These are phyloP conservation scores for Sporisorium graminicola DNA, from an alignment of 1,284 basidiomycete species.

Conservation along the genomic window DNA sequence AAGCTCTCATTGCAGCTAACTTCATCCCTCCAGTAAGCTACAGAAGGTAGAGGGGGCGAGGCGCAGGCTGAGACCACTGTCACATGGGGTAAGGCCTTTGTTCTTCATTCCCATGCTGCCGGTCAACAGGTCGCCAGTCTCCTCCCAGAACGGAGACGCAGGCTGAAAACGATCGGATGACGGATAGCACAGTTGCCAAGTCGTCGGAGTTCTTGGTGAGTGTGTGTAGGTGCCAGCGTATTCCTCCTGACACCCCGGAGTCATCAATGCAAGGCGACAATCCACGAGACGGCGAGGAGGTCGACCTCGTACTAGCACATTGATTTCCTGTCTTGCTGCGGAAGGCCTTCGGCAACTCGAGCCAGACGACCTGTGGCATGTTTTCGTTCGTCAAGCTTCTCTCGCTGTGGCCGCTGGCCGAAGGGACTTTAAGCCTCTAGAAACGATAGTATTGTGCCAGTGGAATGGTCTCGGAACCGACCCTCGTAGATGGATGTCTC, in stretches of 20 bases:
- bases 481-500: neutral
- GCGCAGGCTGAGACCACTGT: too few relatives aligned
- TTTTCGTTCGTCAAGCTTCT: neutral
- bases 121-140: too few relatives aligned
- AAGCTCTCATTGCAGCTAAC: too few relatives aligned
- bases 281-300: neutral
- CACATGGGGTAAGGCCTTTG: too few relatives aligned
- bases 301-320: neutral
- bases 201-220: neutral
- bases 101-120: too few relatives aligned
- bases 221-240: too few relatives aligned
- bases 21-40: too few relatives aligned
- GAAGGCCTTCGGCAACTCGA: neutral
- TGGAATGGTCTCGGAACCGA: neutral
- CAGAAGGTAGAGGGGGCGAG: too few relatives aligned
- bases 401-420: neutral
- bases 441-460: neutral
- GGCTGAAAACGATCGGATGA: too few relatives aligned
- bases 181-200: neutral
- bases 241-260: too few relatives aligned
- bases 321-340: neutral
- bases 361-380: neutral
- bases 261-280: constrained; percentile 30
- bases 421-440: neutral
- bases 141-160: too few relatives aligned